Conservation (phyloP, 2,329 filamentous ascomycete species). For the Sporothrix protearum region DNA sequence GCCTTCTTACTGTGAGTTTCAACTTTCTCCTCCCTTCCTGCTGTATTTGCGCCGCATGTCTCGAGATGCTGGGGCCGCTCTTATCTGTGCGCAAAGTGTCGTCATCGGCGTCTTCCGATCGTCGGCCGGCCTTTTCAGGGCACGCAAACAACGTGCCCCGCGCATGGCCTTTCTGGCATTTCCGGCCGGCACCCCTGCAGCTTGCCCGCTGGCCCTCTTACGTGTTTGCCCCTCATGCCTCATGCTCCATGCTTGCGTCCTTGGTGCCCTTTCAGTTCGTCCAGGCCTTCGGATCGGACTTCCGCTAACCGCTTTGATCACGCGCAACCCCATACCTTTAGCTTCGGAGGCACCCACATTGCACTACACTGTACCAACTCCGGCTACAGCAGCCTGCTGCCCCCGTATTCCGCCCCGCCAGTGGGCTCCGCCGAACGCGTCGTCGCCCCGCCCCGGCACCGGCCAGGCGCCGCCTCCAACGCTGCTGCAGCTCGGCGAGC, state of each 20-base stretch:
- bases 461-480: slow-evolving; percentile 15
- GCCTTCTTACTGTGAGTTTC: slow-evolving; percentile 61
- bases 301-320: neutral
- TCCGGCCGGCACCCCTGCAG: slow-evolving; percentile 6
- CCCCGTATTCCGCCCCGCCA: slow-evolving; percentile 48
- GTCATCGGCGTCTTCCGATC: slow-evolving; percentile 15
- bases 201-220: neutral
- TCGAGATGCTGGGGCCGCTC: neutral
- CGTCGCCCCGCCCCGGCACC: slow-evolving; percentile 25
- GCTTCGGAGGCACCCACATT: slow-evolving; percentile 65
- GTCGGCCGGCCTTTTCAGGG: slow-evolving; percentile 6
- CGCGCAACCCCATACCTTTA: slow-evolving; percentile 31
- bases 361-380: slow-evolving; percentile 49
- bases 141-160: slow-evolving; percentile 11
- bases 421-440: slow-evolving; percentile 16
- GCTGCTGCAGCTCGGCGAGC: slow-evolving; percentile 13
- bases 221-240: neutral
- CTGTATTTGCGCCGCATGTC: too few relatives aligned
- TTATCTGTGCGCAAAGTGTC: neutral
- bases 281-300: neutral
- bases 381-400: slow-evolving; percentile 41
- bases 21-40: neutral
- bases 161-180: neutral
- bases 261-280: neutral
- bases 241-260: neutral